Evolutionary conservation across 192 early-diverging fungal species (phyloP).

Genomic region (Chytriomyces sp.): DNA sequence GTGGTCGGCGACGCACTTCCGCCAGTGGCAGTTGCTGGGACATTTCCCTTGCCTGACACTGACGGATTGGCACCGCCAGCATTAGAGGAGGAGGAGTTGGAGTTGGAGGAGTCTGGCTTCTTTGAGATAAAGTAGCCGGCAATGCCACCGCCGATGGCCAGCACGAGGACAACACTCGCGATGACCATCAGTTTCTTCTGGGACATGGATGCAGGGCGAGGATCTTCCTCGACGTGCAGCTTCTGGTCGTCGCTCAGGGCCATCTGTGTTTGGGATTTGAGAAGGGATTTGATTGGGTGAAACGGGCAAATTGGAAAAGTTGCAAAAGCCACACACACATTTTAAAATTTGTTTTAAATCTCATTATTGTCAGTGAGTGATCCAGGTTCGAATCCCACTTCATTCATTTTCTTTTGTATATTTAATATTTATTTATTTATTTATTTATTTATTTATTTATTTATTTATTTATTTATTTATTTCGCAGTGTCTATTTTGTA

Average conservation of each 20-base stretch:
- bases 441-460: too few relatives aligned
- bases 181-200: neutral
- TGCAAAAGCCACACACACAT: too few relatives aligned
- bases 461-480: too few relatives aligned
- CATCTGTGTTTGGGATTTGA: too few relatives aligned
- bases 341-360: too few relatives aligned
- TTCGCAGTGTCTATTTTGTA: too few relatives aligned
- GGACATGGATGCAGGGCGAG: neutral
- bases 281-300: too few relatives aligned
- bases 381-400: too few relatives aligned
- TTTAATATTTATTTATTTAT: too few relatives aligned
- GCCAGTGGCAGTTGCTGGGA: neutral
- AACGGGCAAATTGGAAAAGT: too few relatives aligned
- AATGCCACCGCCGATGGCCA: conserved; percentile 9
- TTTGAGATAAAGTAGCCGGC: conserved; percentile 12
- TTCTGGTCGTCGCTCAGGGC: neutral
- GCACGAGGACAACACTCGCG: conserved; percentile 7
- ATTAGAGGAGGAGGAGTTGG: neutral
- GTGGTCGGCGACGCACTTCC: neutral
- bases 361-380: too few relatives aligned
- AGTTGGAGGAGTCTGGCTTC: neutral
- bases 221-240: neutral
- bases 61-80: neutral
- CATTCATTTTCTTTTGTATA: too few relatives aligned
- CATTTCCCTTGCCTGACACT: neutral